Percentiles rank a stretch among this genome's conserved stretches.
Evolutionary conservation across 2,329 filamentous ascomycete species (phyloP).

Genomic region (Mariannaea sp.): DNA sequence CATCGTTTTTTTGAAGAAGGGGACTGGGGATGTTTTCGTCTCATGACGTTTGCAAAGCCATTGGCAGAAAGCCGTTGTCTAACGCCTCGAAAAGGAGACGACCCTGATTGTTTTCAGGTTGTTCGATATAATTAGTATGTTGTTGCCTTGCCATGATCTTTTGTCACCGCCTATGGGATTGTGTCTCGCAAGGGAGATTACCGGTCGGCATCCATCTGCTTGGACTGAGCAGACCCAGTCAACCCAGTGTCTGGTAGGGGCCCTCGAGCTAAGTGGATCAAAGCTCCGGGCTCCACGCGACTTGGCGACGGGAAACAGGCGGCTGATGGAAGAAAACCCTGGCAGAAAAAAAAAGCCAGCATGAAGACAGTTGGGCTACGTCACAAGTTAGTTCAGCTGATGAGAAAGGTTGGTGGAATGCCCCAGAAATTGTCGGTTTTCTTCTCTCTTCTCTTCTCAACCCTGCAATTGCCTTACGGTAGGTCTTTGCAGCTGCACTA

Average conservation of each 20-base stretch:
- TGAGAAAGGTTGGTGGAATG: neutral
- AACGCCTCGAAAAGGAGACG: neutral
- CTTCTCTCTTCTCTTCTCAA: too few relatives aligned
- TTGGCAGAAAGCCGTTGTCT: neutral
- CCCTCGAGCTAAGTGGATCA: neutral
- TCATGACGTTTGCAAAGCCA: constrained; percentile 8
- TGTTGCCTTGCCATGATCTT: too few relatives aligned
- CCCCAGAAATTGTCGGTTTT: neutral
- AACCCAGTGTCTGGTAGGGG: neutral
- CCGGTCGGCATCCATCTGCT: neutral
- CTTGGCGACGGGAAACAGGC: constrained; percentile 4
- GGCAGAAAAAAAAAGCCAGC: neutral
- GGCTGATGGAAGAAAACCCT: neutral
- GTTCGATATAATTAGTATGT: neutral
- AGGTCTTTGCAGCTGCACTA: too few relatives aligned
- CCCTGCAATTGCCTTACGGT: too few relatives aligned
- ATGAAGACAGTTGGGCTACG: constrained; percentile 9
- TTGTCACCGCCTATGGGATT: neutral
- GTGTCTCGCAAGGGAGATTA: constrained; percentile 8
- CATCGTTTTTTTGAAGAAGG: constrained; percentile 3
- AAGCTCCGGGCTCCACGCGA: constrained; percentile 15
- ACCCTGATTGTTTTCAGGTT: neutral
- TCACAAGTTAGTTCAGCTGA: constrained; percentile 16
- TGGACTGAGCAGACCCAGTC: neutral
- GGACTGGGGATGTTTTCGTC: constrained; percentile 11